Evolutionary conservation across 305 asterid genomes (phyloP).

Genomic region (Solanum hybrid): DNA sequence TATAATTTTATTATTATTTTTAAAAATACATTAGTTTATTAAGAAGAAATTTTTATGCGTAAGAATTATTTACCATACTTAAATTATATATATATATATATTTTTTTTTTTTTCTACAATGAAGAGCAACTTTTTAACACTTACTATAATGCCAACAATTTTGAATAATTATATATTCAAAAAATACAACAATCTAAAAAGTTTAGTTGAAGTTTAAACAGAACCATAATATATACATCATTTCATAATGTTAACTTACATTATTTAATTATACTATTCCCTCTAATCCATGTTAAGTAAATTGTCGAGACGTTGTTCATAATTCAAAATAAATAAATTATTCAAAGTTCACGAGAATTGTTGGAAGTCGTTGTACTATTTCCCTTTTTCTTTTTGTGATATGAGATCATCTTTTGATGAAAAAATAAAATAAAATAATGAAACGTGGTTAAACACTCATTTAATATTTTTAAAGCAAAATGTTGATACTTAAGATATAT

Average conservation of each 20-base stretch:
- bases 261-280: too few species aligned
- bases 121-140: background rate
- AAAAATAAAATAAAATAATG: background rate
- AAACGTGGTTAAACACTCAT: background rate
- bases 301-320: background rate
- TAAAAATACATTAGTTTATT: background rate
- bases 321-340: too few species aligned
- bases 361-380: background rate
- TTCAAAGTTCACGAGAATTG: background rate
- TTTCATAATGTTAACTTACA: background rate
- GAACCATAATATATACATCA: background rate
- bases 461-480: background rate
- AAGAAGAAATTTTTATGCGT: too few species aligned
- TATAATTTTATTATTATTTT: too few species aligned
- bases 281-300: background rate
- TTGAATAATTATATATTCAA: too few species aligned
- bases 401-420: background rate
- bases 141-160: background rate
- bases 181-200: too few species aligned
- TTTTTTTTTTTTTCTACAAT: background rate
- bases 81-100: too few species aligned
- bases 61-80: too few species aligned
- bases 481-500: too few species aligned
- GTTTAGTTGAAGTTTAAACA: background rate
- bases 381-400: background rate